Conservation (phyloP, 2,329 filamentous ascomycete species). For the Aureobasidium sp. region DNA sequence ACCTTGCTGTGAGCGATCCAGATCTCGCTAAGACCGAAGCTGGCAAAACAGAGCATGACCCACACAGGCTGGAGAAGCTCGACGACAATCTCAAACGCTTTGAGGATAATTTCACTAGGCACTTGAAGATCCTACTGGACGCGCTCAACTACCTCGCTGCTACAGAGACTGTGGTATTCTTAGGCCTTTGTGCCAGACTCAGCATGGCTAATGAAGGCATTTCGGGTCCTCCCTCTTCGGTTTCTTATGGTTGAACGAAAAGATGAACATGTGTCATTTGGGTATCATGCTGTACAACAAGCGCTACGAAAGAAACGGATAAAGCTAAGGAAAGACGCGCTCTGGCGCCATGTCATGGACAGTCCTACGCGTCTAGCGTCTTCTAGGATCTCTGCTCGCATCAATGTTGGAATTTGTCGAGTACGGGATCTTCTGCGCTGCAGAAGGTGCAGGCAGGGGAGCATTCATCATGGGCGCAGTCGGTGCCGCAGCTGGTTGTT, state of each 20-base stretch:
- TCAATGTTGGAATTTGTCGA: background rate
- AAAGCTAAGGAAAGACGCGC: background rate
- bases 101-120: slow-evolving; percentile 85
- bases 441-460: background rate
- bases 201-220: slow-evolving; percentile 71
- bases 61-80: slow-evolving; percentile 62
- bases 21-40: slow-evolving; percentile 53
- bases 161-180: slow-evolving; percentile 88
- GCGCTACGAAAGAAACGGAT: background rate
- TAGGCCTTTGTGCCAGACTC: slow-evolving; percentile 77
- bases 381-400: slow-evolving; percentile 17
- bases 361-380: background rate
- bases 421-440: background rate
- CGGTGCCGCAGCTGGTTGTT: background rate
- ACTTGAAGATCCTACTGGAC: slow-evolving; percentile 88
- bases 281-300: slow-evolving; percentile 9
- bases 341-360: background rate
- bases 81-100: slow-evolving; percentile 85
- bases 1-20: slow-evolving; percentile 75
- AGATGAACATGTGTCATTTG: background rate
- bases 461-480: background rate
- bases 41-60: slow-evolving; percentile 35
- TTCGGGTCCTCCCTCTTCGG: slow-evolving; percentile 4
- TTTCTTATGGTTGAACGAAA: slow-evolving; percentile 4
- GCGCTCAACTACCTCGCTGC: slow-evolving; percentile 95